A percentile compares a stretch with the other conserved stretches of the same genome.
Conservation (phyloP, 805 yeast genomes). For the Candida oleophila region DNA sequence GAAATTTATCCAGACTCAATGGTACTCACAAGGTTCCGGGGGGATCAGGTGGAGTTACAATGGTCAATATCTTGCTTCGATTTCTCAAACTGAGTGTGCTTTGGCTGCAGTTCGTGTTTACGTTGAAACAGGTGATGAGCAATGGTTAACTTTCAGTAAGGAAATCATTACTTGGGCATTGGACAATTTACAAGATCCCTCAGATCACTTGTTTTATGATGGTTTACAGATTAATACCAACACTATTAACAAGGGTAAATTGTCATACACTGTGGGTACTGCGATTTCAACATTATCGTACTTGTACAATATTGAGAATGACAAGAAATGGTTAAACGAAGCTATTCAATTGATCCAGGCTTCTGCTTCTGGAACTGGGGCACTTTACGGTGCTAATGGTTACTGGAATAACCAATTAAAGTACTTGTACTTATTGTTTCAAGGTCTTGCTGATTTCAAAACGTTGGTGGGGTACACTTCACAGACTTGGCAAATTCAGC, state of each 20-base stretch:
- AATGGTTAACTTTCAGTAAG: conserved; percentile 14
- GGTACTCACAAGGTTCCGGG: conserved; percentile 19
- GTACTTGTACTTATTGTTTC: conserved; percentile 21
- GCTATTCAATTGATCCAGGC: conserved; percentile 19
- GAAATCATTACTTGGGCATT: conserved; percentile 17
- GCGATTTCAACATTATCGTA: conserved; percentile 22
- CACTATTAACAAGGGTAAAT: conserved; percentile 23
- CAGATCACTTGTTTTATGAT: conserved; percentile 23
- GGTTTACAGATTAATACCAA: conserved; percentile 16
- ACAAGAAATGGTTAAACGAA: conserved; percentile 12
- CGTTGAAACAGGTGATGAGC: conserved; percentile 13
- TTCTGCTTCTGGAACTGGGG: conserved; percentile 14
- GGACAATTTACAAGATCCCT: conserved; percentile 18
- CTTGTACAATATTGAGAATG: conserved; percentile 15
- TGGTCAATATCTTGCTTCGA: conserved; percentile 25
- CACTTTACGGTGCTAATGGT: conserved; percentile 18
- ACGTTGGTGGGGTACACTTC: conserved; percentile 3
- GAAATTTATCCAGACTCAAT: conserved; percentile 17
- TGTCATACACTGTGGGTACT: conserved; percentile 26
- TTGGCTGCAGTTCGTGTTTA: conserved; percentile 24
- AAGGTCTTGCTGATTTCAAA: conserved; percentile 22
- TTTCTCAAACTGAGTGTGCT: conserved; percentile 28
- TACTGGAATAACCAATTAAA: conserved; percentile 24
- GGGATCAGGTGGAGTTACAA: conserved; percentile 26
- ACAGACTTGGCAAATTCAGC: not conserved